A percentile compares a stretch with the other conserved stretches of the same genome.
These are phyloP conservation scores for Cordia subcordata DNA, from an alignment of 257 asterid species.

Conservation along the genomic window DNA sequence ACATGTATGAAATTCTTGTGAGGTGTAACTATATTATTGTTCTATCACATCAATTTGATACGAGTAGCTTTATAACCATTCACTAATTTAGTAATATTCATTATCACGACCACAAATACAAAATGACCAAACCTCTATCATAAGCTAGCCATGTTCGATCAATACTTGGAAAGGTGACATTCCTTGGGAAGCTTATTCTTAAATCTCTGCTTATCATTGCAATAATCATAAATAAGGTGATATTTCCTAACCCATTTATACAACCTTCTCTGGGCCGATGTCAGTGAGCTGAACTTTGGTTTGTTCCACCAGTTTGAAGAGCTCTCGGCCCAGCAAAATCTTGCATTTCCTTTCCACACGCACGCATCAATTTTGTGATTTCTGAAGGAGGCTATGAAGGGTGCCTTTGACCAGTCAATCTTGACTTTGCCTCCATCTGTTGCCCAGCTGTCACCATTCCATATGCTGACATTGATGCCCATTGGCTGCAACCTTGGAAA, in stretches of 20 bases:
- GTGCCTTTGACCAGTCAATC: conserved; percentile 67
- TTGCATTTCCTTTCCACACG: conserved; percentile 51
- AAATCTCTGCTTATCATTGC: conserved; percentile 62
- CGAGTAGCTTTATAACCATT: too few species aligned
- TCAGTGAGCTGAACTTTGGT: conserved; percentile 33
- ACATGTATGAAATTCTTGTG: too few species aligned
- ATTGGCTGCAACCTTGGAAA: conserved; percentile 62
- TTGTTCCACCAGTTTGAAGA: conserved; percentile 73
- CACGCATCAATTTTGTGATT: conserved; percentile 63
- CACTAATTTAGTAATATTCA: too few species aligned
- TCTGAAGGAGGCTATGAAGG: conserved; percentile 53
- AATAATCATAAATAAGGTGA: conserved; percentile 62
- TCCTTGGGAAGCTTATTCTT: conserved; percentile 56
- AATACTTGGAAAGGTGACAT: conserved; percentile 67
- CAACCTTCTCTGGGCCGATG: conserved; percentile 55
- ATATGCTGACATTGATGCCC: conserved; percentile 43
- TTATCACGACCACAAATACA: too few species aligned
- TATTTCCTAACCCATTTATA: conserved; percentile 64
- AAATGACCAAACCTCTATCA: too few species aligned
- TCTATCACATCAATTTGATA: too few species aligned
- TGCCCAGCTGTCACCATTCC: conserved; percentile 87
- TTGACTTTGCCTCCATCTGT: conserved; percentile 58
- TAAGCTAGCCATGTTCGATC: too few species aligned
- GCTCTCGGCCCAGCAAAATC: conserved; percentile 35
- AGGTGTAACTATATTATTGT: too few species aligned